Evolutionary conservation across 352 stramenopile species (phyloP).

Genomic region (Aphanomyces stellatus): DNA sequence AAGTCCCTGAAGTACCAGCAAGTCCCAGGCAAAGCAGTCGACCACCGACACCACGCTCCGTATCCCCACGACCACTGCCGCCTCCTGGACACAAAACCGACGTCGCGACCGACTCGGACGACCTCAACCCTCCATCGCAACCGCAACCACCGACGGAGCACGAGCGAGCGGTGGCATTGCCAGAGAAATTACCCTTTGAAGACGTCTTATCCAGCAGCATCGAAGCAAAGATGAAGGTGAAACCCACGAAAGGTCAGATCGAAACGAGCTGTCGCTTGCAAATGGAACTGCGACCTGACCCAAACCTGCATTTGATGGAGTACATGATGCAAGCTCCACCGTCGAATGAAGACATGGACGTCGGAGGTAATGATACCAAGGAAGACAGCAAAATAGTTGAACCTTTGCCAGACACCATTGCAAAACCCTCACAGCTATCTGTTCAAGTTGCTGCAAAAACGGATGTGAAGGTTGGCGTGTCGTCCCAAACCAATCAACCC

Average conservation of each 20-base stretch:
- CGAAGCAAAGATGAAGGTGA: background rate
- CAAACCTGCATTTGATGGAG: background rate
- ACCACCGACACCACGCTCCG: background rate
- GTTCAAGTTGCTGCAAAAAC: background rate
- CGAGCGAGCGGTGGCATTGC: background rate
- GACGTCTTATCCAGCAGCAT: background rate
- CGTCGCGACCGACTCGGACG: constrained; percentile 8
- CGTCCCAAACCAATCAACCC: too few species aligned
- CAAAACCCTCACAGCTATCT: background rate
- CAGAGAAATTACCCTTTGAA: background rate
- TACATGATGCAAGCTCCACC: background rate
- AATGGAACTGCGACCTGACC: background rate
- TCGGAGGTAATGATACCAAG: background rate
- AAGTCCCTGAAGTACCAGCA: background rate
- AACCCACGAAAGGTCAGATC: background rate
- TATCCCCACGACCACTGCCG: background rate
- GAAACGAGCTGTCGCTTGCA: background rate
- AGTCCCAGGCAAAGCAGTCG: background rate
- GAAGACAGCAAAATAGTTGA: background rate
- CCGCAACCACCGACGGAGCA: background rate
- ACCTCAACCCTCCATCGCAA: background rate
- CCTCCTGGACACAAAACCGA: background rate
- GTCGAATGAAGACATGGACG: background rate
- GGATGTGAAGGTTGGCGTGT: too few species aligned
- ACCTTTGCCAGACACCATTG: background rate